Conservation (phyloP, 345 rosid species). For the Brassica incana region DNA sequence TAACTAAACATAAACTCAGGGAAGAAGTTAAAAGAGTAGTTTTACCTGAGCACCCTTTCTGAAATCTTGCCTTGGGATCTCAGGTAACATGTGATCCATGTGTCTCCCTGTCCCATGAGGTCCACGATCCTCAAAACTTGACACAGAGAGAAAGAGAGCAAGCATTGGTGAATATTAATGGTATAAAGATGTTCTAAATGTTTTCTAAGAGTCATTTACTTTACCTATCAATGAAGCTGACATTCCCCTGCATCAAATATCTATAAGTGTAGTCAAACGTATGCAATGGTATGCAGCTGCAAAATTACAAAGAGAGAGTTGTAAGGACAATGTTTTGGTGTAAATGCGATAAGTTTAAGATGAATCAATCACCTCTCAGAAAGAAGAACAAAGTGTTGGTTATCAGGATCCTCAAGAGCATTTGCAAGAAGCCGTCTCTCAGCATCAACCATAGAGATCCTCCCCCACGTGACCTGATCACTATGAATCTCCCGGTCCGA, state of each 20-base stretch:
- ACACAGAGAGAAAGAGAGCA: slow-evolving; percentile 1
- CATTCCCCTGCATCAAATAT: slow-evolving; percentile 79
- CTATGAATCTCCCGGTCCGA: slow-evolving; percentile 70
- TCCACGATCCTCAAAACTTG: slow-evolving; percentile 93
- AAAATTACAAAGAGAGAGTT: slow-evolving; percentile 21
- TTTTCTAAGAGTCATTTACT: slow-evolving; percentile 16
- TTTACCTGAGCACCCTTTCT: slow-evolving; percentile 99
- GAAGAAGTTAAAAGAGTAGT: not conserved
- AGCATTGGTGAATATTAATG: not conserved
- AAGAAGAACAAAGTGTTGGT: slow-evolving; percentile 94
- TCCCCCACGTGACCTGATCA: slow-evolving; percentile 91
- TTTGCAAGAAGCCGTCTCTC: slow-evolving; percentile 85
- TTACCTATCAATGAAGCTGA: slow-evolving; percentile 92
- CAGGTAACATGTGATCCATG: slow-evolving; percentile 96
- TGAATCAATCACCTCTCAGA: slow-evolving; percentile 71
- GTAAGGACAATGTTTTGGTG: not conserved
- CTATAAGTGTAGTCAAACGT: slow-evolving; percentile 80
- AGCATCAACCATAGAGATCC: slow-evolving; percentile 96
- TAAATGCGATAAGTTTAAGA: not conserved
- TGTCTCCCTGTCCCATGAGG: slow-evolving; percentile 99
- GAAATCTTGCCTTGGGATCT: slow-evolving; percentile 81
- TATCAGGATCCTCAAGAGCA: slow-evolving; percentile 87
- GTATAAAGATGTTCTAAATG: not conserved
- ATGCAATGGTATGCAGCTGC: slow-evolving; percentile 94
- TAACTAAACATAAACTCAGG: slow-evolving; percentile 17